Evolutionary conservation across 805 yeast genomes (phyloP), one percentile per base, ranked within the genome.

Genomic region (Cyberlindnera nakhonratchasimensis): DNA sequence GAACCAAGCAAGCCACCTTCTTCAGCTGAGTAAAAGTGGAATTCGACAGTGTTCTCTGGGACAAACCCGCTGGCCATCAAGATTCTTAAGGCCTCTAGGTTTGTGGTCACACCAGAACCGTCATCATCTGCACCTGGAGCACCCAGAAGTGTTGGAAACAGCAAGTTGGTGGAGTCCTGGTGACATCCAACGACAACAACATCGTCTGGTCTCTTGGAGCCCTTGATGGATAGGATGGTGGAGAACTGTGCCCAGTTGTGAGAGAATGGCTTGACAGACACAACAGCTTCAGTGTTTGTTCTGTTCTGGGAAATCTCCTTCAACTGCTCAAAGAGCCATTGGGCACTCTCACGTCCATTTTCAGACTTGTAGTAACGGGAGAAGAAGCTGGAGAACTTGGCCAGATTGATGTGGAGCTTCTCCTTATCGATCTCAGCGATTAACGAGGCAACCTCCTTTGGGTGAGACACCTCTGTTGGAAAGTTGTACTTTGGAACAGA

Each of bases 61-160:
- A 64, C 54, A 51, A 72, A 72, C 0, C 69, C 61, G 26, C 51
- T 48, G 26, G 65, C 68, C 7, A 75, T 62, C 21, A 87, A 64
- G 13, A 85, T 63, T 50, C 93, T 72, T 53, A 89, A 72, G 1
- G 89, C 79, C 61, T 89, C 95, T 41, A 89, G 62, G 24, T 77
- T 74, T 3, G 95, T 82, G 4, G 83, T 80, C 5, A 90, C 82
- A 9, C 97, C 98, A 4, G 90, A 79, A 2, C 96, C 95, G 62
- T 90, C 86, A 59, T 91, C 98, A 59, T 91, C 98, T 4, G 96
- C 97, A 3, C 98, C 98, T 2, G 96, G 96, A 0, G 96, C 87
- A 19, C 78, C 71, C 50, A 84, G 58, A 16, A 79, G 48, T 33
- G 71, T 71, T 9, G 96, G 96, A 43, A 86, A 71, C 32, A 86